These are phyloP conservation scores for Malus orientalis DNA, from an alignment of 306 rosid genomes.

Conservation along the genomic window DNA sequence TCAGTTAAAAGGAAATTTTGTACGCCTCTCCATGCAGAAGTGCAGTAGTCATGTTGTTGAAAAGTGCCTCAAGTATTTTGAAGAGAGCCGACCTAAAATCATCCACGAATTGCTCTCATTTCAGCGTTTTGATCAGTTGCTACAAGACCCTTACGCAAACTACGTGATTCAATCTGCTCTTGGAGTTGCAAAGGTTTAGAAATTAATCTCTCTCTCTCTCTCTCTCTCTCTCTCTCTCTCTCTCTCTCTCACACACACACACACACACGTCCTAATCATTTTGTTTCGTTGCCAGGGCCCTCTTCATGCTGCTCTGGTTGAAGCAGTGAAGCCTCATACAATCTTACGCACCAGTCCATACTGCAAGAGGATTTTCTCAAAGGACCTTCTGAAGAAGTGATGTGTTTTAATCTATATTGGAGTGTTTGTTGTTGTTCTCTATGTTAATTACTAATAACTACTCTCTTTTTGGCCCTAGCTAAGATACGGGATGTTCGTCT, in stretches of 20 bases:
- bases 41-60: slow-evolving; percentile 76
- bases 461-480: not conserved
- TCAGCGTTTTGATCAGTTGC: slow-evolving; percentile 41
- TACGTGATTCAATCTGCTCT: slow-evolving; percentile 67
- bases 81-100: slow-evolving; percentile 39
- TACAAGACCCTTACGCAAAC: slow-evolving; percentile 73
- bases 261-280: not conserved
- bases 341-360: slow-evolving; percentile 53
- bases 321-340: slow-evolving; percentile 35
- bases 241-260: not conserved
- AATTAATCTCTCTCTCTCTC: not conserved
- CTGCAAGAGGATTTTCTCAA: slow-evolving; percentile 63
- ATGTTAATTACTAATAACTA: slow-evolving; percentile 5
- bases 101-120: slow-evolving; percentile 42
- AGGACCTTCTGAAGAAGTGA: slow-evolving; percentile 42
- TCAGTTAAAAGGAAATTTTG: slow-evolving; percentile 53
- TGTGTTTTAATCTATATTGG: not conserved
- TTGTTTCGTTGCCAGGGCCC: slow-evolving; percentile 36
- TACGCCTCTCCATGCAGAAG: slow-evolving; percentile 45
- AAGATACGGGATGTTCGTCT: not conserved
- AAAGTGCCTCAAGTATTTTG: slow-evolving; percentile 44
- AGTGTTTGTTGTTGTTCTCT: slow-evolving; percentile 26
- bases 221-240: not conserved
- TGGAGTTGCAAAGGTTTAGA: slow-evolving; percentile 42
- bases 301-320: slow-evolving; percentile 44